phyloP scores from a whole-genome alignment of 1,284 basidiomycete genomes.

The Exsudoporus floridanus region DNA sequence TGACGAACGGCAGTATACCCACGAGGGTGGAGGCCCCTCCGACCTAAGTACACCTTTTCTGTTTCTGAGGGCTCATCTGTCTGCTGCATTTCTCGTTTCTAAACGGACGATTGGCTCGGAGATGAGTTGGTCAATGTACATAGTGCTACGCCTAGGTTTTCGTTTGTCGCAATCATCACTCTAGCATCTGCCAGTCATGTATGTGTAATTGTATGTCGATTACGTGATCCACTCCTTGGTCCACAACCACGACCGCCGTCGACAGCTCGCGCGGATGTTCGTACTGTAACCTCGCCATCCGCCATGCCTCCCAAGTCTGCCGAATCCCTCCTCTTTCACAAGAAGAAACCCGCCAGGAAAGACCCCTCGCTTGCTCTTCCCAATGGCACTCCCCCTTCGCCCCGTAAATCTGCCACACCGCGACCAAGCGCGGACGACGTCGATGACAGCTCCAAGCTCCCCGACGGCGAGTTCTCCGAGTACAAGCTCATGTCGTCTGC shows the following conservation, averaged over 20 bases:
- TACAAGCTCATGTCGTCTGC: conserved; percentile 73
- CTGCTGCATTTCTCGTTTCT: conserved; percentile 24
- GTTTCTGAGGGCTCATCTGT: conserved; percentile 15
- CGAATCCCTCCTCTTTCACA: conserved; percentile 37
- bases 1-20: conserved; percentile 36
- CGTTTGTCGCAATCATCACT: conserved; percentile 11
- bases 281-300: neutral
- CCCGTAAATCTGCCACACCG: conserved; percentile 32
- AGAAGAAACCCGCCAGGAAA: conserved; percentile 32
- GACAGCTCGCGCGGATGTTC: conserved; percentile 7
- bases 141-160: conserved; percentile 22
- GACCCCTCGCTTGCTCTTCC: conserved; percentile 15
- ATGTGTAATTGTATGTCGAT: conserved; percentile 22
- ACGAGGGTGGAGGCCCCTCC: conserved; percentile 32
- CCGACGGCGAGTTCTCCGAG: conserved; percentile 64
- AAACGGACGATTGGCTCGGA: conserved; percentile 24
- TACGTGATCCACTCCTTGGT: conserved; percentile 29
- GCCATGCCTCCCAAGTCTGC: conserved; percentile 33
- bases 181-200: conserved; percentile 15
- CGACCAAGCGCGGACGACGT: conserved; percentile 39
- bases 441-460: conserved; percentile 51
- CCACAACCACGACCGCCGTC: conserved; percentile 2
- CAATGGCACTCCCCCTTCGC: conserved; percentile 17
- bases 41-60: conserved; percentile 19
- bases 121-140: conserved; percentile 30